Conservation (phyloP, 1,139 yeast species). For the Geotrichum candidum region DNA sequence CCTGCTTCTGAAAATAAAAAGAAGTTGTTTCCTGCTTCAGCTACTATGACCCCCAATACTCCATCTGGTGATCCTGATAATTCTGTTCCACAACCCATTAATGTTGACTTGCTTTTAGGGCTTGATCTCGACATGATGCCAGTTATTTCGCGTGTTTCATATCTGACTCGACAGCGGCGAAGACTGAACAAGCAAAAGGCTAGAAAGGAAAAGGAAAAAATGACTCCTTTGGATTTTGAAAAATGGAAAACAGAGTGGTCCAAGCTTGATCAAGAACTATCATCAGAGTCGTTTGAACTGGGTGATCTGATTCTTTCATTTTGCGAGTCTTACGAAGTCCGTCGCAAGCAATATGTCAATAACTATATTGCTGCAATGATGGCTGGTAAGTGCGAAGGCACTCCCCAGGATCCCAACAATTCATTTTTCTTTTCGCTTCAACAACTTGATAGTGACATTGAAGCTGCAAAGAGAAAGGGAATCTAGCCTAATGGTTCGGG, state of each 20-base stretch:
- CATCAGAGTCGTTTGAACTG: conserved; percentile 27
- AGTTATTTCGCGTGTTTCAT: conserved; percentile 44
- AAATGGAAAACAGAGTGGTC: background rate
- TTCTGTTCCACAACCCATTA: conserved; percentile 26
- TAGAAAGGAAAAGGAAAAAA: background rate
- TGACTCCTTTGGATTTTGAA: background rate
- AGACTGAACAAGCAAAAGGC: conserved; percentile 6
- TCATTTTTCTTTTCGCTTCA: background rate
- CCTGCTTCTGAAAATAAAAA: background rate
- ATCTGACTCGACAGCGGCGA: conserved; percentile 37
- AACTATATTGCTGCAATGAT: conserved; percentile 7
- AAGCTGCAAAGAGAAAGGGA: no score
- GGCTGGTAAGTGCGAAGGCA: background rate
- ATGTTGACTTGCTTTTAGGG: conserved; percentile 50
- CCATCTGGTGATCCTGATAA: conserved; percentile 6
- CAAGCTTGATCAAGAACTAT: conserved; percentile 19
- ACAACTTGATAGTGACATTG: background rate
- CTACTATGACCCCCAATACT: conserved; percentile 2
- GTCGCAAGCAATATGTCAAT: conserved; percentile 21
- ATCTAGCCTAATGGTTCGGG: no score
- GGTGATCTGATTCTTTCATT: conserved; percentile 24
- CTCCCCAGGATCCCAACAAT: background rate
- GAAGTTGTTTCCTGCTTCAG: background rate
- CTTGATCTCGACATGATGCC: conserved; percentile 49
- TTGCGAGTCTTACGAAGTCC: conserved; percentile 21